Percentiles rank a stretch among this genome's conserved stretches.
Evolutionary conservation across 2,329 filamentous ascomycete genomes (phyloP).

Genomic region (Colletotrichum kahawae): DNA sequence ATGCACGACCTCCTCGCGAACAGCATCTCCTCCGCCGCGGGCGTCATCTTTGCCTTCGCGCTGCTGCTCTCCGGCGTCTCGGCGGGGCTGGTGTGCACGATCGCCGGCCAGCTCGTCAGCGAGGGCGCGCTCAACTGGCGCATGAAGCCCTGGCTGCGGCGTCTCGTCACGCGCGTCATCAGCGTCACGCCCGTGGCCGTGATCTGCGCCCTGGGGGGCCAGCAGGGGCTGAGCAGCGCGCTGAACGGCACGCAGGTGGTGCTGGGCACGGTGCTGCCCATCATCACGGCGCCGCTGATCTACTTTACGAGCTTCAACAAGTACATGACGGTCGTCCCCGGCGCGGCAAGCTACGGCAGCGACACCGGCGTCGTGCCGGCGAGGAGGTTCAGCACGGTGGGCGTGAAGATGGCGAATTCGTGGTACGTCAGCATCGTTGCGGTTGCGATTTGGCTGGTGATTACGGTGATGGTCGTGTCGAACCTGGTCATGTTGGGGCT

Average conservation of each 20-base stretch:
- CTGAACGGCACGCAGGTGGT: conserved; percentile 80
- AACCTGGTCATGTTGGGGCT: conserved; percentile 62
- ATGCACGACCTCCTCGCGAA: conserved; percentile 76
- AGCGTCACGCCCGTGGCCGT: conserved; percentile 83
- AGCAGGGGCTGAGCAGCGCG: conserved; percentile 71
- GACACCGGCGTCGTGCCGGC: conserved; percentile 21
- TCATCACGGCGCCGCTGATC: conserved; percentile 80
- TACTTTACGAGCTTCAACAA: conserved; percentile 82
- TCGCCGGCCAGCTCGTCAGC: conserved; percentile 86
- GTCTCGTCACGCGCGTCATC: conserved; percentile 78
- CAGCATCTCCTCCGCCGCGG: conserved; percentile 76
- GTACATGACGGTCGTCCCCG: conserved; percentile 64
- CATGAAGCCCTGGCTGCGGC: conserved; percentile 77
- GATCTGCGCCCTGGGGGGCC: conserved; percentile 79
- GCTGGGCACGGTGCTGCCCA: conserved; percentile 78
- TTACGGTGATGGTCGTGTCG: conserved; percentile 79
- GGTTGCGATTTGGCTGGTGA: conserved; percentile 72
- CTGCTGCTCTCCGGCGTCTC: conserved; percentile 80
- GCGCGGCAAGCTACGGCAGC: conserved; percentile 8
- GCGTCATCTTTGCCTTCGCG: conserved; percentile 83
- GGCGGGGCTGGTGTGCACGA: conserved; percentile 87
- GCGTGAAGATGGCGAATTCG: conserved; percentile 74
- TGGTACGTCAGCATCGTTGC: conserved; percentile 64
- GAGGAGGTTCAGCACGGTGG: conserved; percentile 23
- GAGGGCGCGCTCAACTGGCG: conserved; percentile 82